Evolutionary conservation across 1,284 basidiomycete species (phyloP).

Genomic region (Melampsora larici-populina): DNA sequence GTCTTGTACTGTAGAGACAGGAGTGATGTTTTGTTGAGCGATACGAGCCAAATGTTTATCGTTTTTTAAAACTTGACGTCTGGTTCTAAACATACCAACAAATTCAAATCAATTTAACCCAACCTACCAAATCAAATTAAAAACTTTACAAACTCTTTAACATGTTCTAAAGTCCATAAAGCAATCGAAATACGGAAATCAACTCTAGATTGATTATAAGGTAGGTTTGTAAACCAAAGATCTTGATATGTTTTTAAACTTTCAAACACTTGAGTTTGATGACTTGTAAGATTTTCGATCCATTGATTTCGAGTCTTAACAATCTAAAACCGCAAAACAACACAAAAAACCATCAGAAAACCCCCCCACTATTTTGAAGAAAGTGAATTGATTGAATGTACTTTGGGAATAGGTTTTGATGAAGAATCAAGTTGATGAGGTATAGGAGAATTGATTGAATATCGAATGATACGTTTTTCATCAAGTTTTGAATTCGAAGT

Average conservation of each 20-base stretch:
- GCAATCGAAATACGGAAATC: background rate
- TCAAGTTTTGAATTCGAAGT: slow-evolving; percentile 3
- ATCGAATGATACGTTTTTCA: slow-evolving; percentile 3
- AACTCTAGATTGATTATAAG: slow-evolving; percentile 12
- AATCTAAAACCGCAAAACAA: too few species aligned
- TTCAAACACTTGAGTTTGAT: too few species aligned
- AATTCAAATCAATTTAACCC: too few species aligned
- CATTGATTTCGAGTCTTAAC: too few species aligned
- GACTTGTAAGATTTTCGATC: too few species aligned
- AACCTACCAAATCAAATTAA: background rate
- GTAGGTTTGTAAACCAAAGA: slow-evolving; percentile 16
- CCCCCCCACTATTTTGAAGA: too few species aligned
- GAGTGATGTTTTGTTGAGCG: slow-evolving; percentile 59
- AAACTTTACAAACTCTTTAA: slow-evolving; percentile 46
- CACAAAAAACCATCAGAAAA: too few species aligned
- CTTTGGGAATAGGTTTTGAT: background rate
- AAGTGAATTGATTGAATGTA: too few species aligned
- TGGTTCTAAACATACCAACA: slow-evolving; percentile 63
- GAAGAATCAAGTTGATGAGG: background rate
- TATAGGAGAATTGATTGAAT: background rate
- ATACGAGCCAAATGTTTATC: slow-evolving; percentile 79
- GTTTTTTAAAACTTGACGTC: slow-evolving; percentile 86
- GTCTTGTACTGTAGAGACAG: background rate
- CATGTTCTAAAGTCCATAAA: slow-evolving; percentile 17
- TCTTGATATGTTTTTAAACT: background rate